Evolutionary conservation across 225 moss, liverwort and hornwort species (phyloP).

Genomic region (Bryoerythrophyllum caledonicum): DNA sequence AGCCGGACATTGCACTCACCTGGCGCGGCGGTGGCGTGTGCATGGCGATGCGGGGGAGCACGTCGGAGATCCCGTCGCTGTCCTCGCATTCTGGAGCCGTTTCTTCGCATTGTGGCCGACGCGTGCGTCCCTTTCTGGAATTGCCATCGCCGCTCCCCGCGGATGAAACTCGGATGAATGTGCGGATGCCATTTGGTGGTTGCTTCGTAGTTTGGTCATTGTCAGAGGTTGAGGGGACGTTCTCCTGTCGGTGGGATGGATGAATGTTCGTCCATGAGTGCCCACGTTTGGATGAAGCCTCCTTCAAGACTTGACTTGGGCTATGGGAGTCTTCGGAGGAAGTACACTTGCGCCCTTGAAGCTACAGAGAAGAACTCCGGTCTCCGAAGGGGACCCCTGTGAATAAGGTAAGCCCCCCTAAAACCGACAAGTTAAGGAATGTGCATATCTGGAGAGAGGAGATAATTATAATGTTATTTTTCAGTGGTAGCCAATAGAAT

Average conservation of each 20-base stretch:
- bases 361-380: too few relatives aligned
- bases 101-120: background rate
- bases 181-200: background rate
- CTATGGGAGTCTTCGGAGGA: too few relatives aligned
- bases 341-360: too few relatives aligned
- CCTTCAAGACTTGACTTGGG: too few relatives aligned
- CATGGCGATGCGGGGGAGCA: background rate
- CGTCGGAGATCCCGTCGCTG: background rate
- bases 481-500: too few relatives aligned
- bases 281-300: background rate
- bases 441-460: too few relatives aligned
- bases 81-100: slow-evolving; percentile 24
- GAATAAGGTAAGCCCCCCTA: too few relatives aligned
- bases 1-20: slow-evolving; percentile 5
- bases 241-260: background rate
- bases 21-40: background rate
- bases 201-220: background rate
- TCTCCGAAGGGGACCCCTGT: too few relatives aligned
- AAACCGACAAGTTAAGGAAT: too few relatives aligned
- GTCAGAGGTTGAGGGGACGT: background rate
- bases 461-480: too few relatives aligned
- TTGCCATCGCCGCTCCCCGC: background rate
- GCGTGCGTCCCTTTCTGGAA: background rate
- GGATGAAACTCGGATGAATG: background rate
- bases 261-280: background rate